phyloP scores from a whole-genome alignment of 106 monocot species.

The Apostasia ramifera region DNA sequence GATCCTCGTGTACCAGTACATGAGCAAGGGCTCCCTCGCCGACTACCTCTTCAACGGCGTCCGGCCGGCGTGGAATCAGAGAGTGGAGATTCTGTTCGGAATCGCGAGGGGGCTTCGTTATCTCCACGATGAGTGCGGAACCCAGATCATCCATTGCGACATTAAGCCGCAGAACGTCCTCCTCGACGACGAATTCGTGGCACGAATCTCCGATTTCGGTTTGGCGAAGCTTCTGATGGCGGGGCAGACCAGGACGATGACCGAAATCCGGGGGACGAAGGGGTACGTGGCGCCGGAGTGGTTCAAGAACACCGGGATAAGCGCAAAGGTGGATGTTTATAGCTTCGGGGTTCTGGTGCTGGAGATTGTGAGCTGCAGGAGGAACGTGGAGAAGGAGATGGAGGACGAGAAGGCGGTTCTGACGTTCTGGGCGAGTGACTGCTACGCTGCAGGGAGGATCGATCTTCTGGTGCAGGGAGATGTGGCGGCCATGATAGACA shows the following conservation, averaged over 20 bases:
- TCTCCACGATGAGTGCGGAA: slow-evolving; percentile 19
- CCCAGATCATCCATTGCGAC: slow-evolving; percentile 26
- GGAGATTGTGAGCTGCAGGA: slow-evolving; percentile 36
- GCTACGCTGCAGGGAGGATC: slow-evolving; percentile 3
- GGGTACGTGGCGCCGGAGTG: slow-evolving; percentile 54
- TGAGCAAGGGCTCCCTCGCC: slow-evolving; percentile 31
- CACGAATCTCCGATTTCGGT: slow-evolving; percentile 23
- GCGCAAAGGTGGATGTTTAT: slow-evolving; percentile 48
- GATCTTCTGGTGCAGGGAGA: slow-evolving; percentile 13
- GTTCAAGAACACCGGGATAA: slow-evolving; percentile 38
- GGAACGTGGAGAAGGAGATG: slow-evolving; percentile 15
- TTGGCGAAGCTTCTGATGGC: slow-evolving; percentile 14
- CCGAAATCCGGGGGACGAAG: slow-evolving; percentile 24
- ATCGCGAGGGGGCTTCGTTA: slow-evolving; percentile 28
- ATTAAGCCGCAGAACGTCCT: slow-evolving; percentile 33
- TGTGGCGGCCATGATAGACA: slow-evolving; percentile 10
- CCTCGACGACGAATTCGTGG: slow-evolving; percentile 10
- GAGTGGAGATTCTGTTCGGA: slow-evolving; percentile 9
- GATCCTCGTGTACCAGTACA: slow-evolving; percentile 37
- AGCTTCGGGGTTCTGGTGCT: slow-evolving; percentile 49
- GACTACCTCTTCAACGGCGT: slow-evolving; percentile 14
- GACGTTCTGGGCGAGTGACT: slow-evolving; percentile 26
- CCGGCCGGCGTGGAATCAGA: slow-evolving; percentile 15
- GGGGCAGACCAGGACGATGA: slow-evolving; percentile 27
- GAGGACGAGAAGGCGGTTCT: slow-evolving; percentile 15